Base-by-base conservation (phyloP, 2,329 filamentous ascomycete genomes). In the Graphiopsis chlorocephala region DNA sequence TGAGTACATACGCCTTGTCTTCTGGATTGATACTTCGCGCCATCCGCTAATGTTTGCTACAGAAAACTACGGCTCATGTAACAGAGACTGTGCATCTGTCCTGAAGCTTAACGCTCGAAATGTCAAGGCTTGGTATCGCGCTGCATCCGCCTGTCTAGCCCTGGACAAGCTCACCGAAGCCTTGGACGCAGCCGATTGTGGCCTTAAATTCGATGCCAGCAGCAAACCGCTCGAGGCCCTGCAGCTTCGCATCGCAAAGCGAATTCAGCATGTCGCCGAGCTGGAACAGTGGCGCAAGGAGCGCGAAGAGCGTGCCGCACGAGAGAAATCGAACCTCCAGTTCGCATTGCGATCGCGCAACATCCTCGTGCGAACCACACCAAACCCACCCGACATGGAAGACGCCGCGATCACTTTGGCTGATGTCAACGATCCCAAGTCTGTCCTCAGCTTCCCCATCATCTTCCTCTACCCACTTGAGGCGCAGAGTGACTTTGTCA, bases 91-190 rank as follows among this genome's bases (percentile, higher is more conserved):
- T 77, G 90, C 89, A 2, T 84, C 87, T 8, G 90, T 91, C 1
- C 84, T 99, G 66, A 86, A 88, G 45, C 82, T 97, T 65, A 96
- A 97, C 78, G 85, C 88, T 3, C 77, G 76, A 59, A 97, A 97
- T 76, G 77, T 96, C 73, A 99, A 99, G 80, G 94, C 95, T 1
- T 92, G 89, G 79, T 99, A 96, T 79, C 90, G 95, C 68, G 93
- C 90, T 63, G 86, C 90, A 2, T 83, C 84, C 66, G 94, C 95
- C 4, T 85, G 96, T 64, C 81, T 96, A 28, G 87, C 89, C 1
- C 86, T 97, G 17, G 89, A 91, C 75, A 92, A 92, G 73, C 81
- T 96, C 64, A 77, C 80, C 25, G 93, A 97, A 79, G 93, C 95
- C 2, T 85, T 89, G 69, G 92, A 96, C 76, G 88, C 92, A 4